phyloP scores from a whole-genome alignment of 768 basidiomycete species.

The Terana coerulea region DNA sequence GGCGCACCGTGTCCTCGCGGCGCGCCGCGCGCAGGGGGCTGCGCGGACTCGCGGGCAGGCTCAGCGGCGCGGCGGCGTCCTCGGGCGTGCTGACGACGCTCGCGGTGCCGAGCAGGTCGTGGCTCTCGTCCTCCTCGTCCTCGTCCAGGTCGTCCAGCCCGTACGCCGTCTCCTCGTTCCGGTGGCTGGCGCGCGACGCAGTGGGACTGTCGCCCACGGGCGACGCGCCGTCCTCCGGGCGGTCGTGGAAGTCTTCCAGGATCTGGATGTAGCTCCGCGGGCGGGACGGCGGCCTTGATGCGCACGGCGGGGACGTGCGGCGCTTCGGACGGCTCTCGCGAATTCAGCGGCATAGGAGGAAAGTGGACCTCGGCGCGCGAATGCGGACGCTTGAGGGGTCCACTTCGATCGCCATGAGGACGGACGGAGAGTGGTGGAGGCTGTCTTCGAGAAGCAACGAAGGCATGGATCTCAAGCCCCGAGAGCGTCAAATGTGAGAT shows the following conservation, averaged over 20 bases:
- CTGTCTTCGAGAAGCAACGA: slow-evolving; percentile 36
- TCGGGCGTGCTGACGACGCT: not conserved
- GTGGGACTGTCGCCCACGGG: slow-evolving; percentile 20
- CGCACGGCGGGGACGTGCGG: slow-evolving; percentile 24
- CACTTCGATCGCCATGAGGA: slow-evolving; percentile 32
- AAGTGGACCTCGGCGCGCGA: slow-evolving; percentile 17
- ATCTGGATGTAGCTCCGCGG: slow-evolving; percentile 67
- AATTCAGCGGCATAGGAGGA: not conserved
- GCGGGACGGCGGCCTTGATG: slow-evolving; percentile 31
- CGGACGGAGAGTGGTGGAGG: not conserved
- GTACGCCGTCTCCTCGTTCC: slow-evolving; percentile 18
- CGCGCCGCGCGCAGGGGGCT: slow-evolving; percentile 20
- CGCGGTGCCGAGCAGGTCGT: not conserved
- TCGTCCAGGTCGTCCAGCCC: slow-evolving; percentile 24
- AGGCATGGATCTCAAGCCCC: slow-evolving; percentile 55
- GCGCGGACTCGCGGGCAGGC: slow-evolving; percentile 9
- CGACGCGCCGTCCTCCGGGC: not conserved
- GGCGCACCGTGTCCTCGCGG: slow-evolving; percentile 58
- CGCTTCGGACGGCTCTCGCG: slow-evolving; percentile 4
- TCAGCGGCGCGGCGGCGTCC: not conserved
- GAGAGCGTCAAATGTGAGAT: slow-evolving; percentile 47
- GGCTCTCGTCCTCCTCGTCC: slow-evolving; percentile 14
- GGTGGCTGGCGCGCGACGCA: slow-evolving; percentile 24
- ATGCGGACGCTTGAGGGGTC: slow-evolving; percentile 21
- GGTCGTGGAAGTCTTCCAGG: slow-evolving; percentile 54